Conservation (phyloP, 805 yeast genomes). For the Huiozyma sinensis region DNA sequence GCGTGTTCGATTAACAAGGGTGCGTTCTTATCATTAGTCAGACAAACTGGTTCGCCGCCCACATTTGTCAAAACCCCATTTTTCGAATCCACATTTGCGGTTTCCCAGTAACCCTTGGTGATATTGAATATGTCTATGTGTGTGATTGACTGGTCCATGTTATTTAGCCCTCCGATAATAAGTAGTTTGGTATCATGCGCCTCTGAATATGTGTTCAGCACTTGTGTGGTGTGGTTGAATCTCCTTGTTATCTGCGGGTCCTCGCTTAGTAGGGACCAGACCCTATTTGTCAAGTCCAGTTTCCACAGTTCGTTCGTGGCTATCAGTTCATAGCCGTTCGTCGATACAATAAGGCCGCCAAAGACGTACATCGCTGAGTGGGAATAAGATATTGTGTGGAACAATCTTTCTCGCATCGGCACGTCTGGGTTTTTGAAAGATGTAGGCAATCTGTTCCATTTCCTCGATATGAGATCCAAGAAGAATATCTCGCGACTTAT, state of each 20-base stretch:
- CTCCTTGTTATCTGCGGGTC: constrained; percentile 31
- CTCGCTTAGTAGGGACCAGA: constrained; percentile 46
- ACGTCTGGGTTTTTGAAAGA: constrained; percentile 1
- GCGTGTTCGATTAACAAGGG: constrained; percentile 19
- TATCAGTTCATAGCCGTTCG: constrained; percentile 28
- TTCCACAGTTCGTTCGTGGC: constrained; percentile 64
- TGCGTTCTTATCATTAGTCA: constrained; percentile 13
- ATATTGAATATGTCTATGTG: constrained; percentile 25
- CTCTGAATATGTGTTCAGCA: constrained; percentile 20
- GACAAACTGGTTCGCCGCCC: constrained; percentile 12
- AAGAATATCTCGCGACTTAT: constrained; percentile 56
- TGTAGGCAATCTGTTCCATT: constrained; percentile 40
- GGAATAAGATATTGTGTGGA: constrained; percentile 45
- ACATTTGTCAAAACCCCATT: constrained; percentile 14
- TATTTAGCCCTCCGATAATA: constrained; percentile 27
- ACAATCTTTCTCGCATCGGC: constrained; percentile 33
- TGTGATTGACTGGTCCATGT: constrained; percentile 22
- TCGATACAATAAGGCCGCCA: constrained; percentile 50
- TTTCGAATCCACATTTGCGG: constrained; percentile 1
- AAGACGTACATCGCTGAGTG: constrained; percentile 44
- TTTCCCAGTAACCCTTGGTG: constrained; percentile 24
- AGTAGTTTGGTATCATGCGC: constrained; percentile 24
- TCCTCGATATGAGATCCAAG: constrained; percentile 46
- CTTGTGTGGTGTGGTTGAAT: constrained; percentile 43
- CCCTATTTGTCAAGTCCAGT: constrained; percentile 40